Percentiles rank a stretch among this genome's conserved stretches.
phyloP scores from a whole-genome alignment of 2,329 filamentous ascomycete species.

The Cytospora paraplurivora region DNA sequence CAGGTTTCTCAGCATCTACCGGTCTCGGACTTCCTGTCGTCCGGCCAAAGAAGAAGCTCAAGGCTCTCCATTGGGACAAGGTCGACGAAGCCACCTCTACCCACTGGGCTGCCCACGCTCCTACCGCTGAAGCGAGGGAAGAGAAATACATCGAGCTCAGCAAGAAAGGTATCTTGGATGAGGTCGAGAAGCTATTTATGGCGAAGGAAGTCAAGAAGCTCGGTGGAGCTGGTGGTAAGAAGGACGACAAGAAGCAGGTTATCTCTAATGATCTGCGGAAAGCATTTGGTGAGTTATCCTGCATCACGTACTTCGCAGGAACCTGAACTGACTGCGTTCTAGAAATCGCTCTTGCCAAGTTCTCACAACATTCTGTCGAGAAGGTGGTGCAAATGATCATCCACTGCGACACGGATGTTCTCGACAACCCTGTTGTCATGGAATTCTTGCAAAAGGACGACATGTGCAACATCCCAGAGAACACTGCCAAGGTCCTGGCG shows the following conservation, averaged over 20 bases:
- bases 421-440: constrained; percentile 92
- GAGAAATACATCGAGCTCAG: constrained; percentile 94
- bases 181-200: constrained; percentile 96
- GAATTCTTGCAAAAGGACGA: constrained; percentile 94
- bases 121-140: constrained; percentile 86
- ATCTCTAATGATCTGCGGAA: constrained; percentile 89
- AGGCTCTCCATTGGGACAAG: constrained; percentile 99
- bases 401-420: constrained; percentile 85
- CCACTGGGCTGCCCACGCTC: constrained; percentile 86
- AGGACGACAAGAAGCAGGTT: constrained; percentile 96
- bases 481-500: constrained; percentile 85
- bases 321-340: constrained; percentile 36
- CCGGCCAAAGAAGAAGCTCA: constrained; percentile 97
- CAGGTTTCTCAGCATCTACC: constrained; percentile 54
- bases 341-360: constrained; percentile 92
- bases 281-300: constrained; percentile 66
- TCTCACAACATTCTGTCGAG: constrained; percentile 80
- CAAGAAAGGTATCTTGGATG: constrained; percentile 92
- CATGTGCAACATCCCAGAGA: constrained; percentile 89
- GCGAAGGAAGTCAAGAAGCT: constrained; percentile 94
- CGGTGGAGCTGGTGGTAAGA: constrained; percentile 70
- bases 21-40: constrained; percentile 76
- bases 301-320: background rate
- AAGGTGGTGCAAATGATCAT: constrained; percentile 92
- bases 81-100: constrained; percentile 90